Percentiles rank a stretch among this genome's conserved stretches.
Evolutionary conservation across 1,139 yeast species (phyloP).

Genomic region (Sugiyamaella neomexicana): DNA sequence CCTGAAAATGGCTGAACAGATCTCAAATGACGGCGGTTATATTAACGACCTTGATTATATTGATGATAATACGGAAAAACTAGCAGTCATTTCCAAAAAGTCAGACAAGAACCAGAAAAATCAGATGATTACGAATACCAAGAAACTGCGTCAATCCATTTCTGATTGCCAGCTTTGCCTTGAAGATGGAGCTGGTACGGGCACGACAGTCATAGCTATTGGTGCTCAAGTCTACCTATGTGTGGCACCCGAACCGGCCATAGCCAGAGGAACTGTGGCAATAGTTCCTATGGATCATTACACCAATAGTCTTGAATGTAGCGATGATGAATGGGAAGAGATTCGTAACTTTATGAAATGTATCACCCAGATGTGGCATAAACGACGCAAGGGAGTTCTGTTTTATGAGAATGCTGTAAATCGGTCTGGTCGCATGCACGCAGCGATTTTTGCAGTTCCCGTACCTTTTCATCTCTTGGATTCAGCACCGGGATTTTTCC

Average conservation of each 20-base stretch:
- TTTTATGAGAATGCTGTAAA: conserved; percentile 49
- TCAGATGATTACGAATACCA: conserved; percentile 35
- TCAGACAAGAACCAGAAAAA: conserved; percentile 31
- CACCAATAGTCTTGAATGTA: conserved; percentile 45
- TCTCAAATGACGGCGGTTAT: conserved; percentile 43
- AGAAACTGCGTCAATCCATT: conserved; percentile 37
- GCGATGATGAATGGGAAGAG: conserved; percentile 49
- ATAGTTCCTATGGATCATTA: conserved; percentile 49
- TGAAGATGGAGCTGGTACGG: conserved; percentile 33
- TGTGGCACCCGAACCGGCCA: conserved; percentile 44
- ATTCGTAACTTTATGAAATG: conserved; percentile 48
- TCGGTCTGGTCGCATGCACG: conserved; percentile 41
- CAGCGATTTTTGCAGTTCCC: conserved; percentile 48
- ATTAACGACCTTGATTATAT: conserved; percentile 45
- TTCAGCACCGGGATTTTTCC: conserved; percentile 46
- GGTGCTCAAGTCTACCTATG: conserved; percentile 38
- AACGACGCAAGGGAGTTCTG: conserved; percentile 42
- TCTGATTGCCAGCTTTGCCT: conserved; percentile 46
- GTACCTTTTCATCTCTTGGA: conserved; percentile 39
- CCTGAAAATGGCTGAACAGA: conserved; percentile 35
- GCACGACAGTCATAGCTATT: conserved; percentile 36
- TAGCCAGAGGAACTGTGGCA: conserved; percentile 40
- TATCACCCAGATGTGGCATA: conserved; percentile 44
- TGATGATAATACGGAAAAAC: conserved; percentile 45
- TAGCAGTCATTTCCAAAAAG: conserved; percentile 37